These are phyloP conservation scores for Pyrenopolyporus hunteri DNA, from an alignment of 495 filamentous ascomycete species.

Conservation along the genomic window DNA sequence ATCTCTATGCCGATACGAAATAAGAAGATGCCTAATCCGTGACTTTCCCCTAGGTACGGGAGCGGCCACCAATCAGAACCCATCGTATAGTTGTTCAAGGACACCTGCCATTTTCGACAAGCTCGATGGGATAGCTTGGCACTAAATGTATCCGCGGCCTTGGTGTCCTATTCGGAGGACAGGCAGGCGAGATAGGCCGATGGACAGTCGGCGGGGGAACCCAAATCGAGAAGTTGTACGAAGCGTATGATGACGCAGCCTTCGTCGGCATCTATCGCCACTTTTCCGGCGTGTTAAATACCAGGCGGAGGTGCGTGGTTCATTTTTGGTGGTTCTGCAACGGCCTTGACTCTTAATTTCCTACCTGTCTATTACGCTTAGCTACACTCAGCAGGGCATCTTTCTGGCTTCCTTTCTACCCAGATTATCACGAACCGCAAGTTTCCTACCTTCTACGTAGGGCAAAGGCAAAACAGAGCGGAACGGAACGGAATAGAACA, in stretches of 20 bases:
- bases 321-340: too few relatives aligned
- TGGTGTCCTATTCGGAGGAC: not conserved
- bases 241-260: conserved; percentile 16
- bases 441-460: too few relatives aligned
- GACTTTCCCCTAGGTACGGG: not conserved
- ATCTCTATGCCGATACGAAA: too few relatives aligned
- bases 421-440: too few relatives aligned
- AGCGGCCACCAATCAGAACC: conserved; percentile 11
- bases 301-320: too few relatives aligned
- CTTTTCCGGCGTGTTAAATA: conserved; percentile 19
- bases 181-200: conserved; percentile 8
- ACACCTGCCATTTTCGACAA: conserved; percentile 26
- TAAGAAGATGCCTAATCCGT: not conserved
- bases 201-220: not conserved
- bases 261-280: not conserved
- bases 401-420: too few relatives aligned
- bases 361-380: too few relatives aligned
- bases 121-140: conserved; percentile 20
- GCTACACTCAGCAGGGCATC: too few relatives aligned
- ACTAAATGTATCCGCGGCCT: conserved; percentile 16
- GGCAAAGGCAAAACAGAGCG: too few relatives aligned
- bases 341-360: too few relatives aligned
- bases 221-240: conserved; percentile 28
- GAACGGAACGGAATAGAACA: too few relatives aligned
- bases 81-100: not conserved